Evolutionary conservation across 148 eudicot species (phyloP), one percentile per base, ranked within the genome.

Genomic region (Diospyros kaki): DNA sequence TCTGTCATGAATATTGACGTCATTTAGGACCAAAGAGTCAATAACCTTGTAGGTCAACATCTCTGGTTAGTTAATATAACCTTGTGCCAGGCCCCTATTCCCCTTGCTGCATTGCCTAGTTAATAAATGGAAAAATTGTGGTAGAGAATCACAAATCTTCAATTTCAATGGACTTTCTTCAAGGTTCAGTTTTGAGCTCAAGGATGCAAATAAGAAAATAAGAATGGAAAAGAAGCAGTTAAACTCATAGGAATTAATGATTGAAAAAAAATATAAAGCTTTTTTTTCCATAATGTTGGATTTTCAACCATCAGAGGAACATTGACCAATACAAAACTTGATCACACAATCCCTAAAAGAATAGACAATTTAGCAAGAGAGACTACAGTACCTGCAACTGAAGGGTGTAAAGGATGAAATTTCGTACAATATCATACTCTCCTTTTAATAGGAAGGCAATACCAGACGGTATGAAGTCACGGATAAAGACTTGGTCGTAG

Each of bases 381-480:
- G 0, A 48, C 9, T 48, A 17, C 39, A 40, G 69, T 63, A 84
- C 87, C 87, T 84, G 87, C 77, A 86, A 71, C 70, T 86, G 89
- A 67, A 86, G 86, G 6, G 84, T 86, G 79, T 86, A 81, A n/a
- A 86, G 84, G 53, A 86, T 76, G 66, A 86, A 86, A 65, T 81
- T 86, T 45, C 83, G 66, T 44, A 86, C 89, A 74, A 86, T 78
- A 59, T 86, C 89, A 62, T 72, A 66, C 75, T 86, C 89, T 54
- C 86, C 89, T 81, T 83, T 86, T 69, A 86, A 70, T 48, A 86
- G 48, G 61, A 86, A 86, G 71, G 84, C 89, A 13, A 86, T 71
- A 9, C 81, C 89, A 40, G 89, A 86, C 58, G 89, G 89, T 52
- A 83, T 58, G 76, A 86, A 86, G 69, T 86, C 89, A 44, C 86